Evolutionary conservation across 495 filamentous ascomycete genomes (phyloP), one percentile per base, ranked within the genome.

Genomic region (Xylaria intraflava): DNA sequence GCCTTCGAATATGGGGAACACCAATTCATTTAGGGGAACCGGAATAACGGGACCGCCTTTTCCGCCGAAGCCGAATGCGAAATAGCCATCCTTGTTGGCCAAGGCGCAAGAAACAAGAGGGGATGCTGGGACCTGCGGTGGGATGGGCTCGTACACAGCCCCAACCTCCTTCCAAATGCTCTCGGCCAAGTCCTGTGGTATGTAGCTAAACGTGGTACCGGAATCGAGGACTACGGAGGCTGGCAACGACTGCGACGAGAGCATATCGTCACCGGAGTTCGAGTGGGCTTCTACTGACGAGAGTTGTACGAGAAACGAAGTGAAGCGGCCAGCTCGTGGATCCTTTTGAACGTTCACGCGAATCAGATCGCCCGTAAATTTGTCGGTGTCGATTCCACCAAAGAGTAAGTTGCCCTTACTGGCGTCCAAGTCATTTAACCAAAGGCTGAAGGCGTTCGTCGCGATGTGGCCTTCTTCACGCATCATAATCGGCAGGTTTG

Each of bases 351-450:
- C 64, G 19, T 84, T 65, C 50, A 98, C 81, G 2, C 83, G 86
- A 24, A 82, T 73, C 2, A 98, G 79, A 2, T 81, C 62, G 22
- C 90, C 93, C 14, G 70, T 69, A 63, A 86, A 98, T 66, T 95
- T 96, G 22, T 78, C 80, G 0, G 86, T 90, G 64, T 98, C 87
- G 47, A 98, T 87, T 19, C 94, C 93, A 20, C 93, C 93, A 57
- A 98, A 98, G 6, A 97, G 57, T 38, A 78, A 76, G 51, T 46
- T 73, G 29, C 75, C 75, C 10, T 62, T 67, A 56, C 65, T 73
- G 2, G 74, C 62, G 41, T 72, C 69, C 7, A 91, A 73, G 57
- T 92, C 87, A 62, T 95, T 88, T 43, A 95, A 70, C 90, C 90
- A 96, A 9, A 96, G 69, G 48, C 88, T 94, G 66, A 93, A 98